These are phyloP conservation scores for Vachellia collinsii DNA, from an alignment of 306 rosid species.

Conservation along the genomic window DNA sequence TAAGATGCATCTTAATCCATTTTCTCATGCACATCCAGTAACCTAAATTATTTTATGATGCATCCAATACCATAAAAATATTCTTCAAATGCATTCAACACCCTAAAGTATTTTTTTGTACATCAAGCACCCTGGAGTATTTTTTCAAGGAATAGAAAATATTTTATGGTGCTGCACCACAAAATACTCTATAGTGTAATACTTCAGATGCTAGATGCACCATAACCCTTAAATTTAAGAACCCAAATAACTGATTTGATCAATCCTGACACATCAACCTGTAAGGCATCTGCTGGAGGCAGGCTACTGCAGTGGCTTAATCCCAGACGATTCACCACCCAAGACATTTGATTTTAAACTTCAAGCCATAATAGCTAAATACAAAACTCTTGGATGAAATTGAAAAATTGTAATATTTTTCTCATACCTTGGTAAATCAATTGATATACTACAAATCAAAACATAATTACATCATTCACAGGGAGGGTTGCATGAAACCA, in stretches of 20 bases:
- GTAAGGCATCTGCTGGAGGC: slow-evolving; percentile 6
- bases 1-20: no score
- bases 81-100: no score
- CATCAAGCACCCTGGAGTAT: no score
- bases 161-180: no score
- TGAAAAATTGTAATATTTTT: background rate
- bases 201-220: no score
- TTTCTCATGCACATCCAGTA: no score
- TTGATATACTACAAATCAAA: slow-evolving; percentile 16
- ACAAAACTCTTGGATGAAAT: background rate
- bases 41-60: no score
- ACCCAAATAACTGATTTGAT: background rate
- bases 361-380: background rate
- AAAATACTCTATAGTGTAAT: no score
- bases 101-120: no score
- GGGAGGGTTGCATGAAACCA: slow-evolving; percentile 15
- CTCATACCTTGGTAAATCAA: background rate
- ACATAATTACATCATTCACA: slow-evolving; percentile 3
- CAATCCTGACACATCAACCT: background rate
- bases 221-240: background rate
- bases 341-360: background rate
- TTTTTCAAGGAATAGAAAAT: no score
- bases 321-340: slow-evolving; percentile 1
- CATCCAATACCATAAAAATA: no score
- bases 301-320: slow-evolving; percentile 15